Conservation (phyloP, 805 yeast species). For the Kodamaea leandrae region DNA sequence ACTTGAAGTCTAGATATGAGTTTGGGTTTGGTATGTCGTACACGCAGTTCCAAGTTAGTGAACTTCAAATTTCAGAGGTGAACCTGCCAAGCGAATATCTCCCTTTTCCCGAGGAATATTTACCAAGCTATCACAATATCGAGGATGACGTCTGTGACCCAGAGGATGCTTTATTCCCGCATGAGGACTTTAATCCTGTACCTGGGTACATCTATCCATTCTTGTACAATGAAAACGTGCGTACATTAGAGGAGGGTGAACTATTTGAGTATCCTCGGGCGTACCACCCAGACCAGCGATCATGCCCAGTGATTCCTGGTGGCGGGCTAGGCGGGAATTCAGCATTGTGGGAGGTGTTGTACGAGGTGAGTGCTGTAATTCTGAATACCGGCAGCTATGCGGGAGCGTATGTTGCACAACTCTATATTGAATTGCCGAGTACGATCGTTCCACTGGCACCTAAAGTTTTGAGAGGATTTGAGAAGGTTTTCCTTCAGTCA, state of each 20-base stretch:
- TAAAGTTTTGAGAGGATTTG: slow-evolving; percentile 54
- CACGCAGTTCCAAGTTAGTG: slow-evolving; percentile 38
- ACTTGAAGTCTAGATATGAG: slow-evolving; percentile 55
- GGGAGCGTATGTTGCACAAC: slow-evolving; percentile 52
- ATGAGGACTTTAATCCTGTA: slow-evolving; percentile 49
- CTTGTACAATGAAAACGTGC: slow-evolving; percentile 36
- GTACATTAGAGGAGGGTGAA: slow-evolving; percentile 35
- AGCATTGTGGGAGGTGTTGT: slow-evolving; percentile 53
- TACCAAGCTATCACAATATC: slow-evolving; percentile 39
- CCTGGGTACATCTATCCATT: slow-evolving; percentile 60
- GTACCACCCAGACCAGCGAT: slow-evolving; percentile 33
- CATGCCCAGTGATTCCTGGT: slow-evolving; percentile 38
- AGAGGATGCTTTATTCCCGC: slow-evolving; percentile 53
- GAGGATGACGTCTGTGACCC: slow-evolving; percentile 53
- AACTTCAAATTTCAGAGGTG: slow-evolving; percentile 41
- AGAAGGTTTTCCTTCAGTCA: slow-evolving; percentile 47
- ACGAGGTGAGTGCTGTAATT: slow-evolving; percentile 45
- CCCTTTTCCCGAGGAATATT: slow-evolving; percentile 46
- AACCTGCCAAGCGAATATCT: slow-evolving; percentile 44
- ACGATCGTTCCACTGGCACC: slow-evolving; percentile 51
- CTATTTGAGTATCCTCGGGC: slow-evolving; percentile 39
- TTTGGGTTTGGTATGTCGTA: slow-evolving; percentile 64
- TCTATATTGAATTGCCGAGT: slow-evolving; percentile 52
- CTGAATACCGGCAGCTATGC: slow-evolving; percentile 45
- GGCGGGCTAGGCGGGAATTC: slow-evolving; percentile 63